Conservation (phyloP, 2,329 filamentous ascomycete species). For the Colletotrichum sojae region DNA sequence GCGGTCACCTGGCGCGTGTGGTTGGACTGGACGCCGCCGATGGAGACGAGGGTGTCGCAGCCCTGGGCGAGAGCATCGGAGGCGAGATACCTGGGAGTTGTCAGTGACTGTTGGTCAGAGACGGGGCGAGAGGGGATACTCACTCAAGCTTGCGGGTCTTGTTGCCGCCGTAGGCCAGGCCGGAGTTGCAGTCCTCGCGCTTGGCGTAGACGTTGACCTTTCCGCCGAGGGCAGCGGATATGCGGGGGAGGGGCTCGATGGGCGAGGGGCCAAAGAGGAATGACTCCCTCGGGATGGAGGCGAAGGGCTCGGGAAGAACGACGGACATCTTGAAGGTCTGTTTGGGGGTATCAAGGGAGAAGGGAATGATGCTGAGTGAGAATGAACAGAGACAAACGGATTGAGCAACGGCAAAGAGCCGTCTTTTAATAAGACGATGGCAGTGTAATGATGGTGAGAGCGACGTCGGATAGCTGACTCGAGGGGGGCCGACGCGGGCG, state of each 20-base stretch:
- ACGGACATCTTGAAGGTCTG: slow-evolving; percentile 17
- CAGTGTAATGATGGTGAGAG: slow-evolving; percentile 11
- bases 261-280: slow-evolving; percentile 79
- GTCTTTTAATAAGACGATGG: slow-evolving; percentile 33
- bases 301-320: slow-evolving; percentile 72
- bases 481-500: slow-evolving; percentile 31
- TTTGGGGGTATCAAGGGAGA: slow-evolving; percentile 22
- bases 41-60: slow-evolving; percentile 74
- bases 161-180: slow-evolving; percentile 77
- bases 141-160: slow-evolving; percentile 79
- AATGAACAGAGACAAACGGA: not conserved
- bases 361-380: not conserved
- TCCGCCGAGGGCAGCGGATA: slow-evolving; percentile 72
- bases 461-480: slow-evolving; percentile 41
- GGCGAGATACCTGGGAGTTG: slow-evolving; percentile 68
- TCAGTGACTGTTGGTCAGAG: not conserved
- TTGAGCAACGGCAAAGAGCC: not conserved
- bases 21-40: slow-evolving; percentile 79
- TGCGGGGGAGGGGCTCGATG: slow-evolving; percentile 76
- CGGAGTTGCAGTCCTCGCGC: slow-evolving; percentile 79
- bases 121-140: slow-evolving; percentile 21
- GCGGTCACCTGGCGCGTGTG: slow-evolving; percentile 78
- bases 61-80: slow-evolving; percentile 72
- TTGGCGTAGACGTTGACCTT: slow-evolving; percentile 78
- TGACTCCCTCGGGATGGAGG: slow-evolving; percentile 71